These are phyloP conservation scores for Saccharomycopsis javanensis DNA, from an alignment of 805 yeast genomes.

Conservation along the genomic window DNA sequence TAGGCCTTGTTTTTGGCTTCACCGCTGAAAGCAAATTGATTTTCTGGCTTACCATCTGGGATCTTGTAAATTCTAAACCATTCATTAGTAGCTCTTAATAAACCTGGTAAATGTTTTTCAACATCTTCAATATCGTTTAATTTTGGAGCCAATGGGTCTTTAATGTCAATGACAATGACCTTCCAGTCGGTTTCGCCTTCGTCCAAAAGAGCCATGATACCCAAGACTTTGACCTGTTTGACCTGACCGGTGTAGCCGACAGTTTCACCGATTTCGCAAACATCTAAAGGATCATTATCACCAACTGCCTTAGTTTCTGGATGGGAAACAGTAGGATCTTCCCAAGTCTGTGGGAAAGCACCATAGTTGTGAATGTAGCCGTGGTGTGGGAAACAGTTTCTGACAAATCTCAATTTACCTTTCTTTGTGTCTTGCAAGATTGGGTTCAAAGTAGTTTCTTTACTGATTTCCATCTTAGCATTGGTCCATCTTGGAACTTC, in stretches of 20 bases:
- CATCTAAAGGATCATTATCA: constrained; percentile 82
- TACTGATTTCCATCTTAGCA: constrained; percentile 91
- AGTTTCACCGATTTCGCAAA: constrained; percentile 68
- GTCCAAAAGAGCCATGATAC: constrained; percentile 90
- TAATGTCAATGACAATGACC: constrained; percentile 77
- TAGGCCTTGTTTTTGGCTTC: constrained; percentile 80
- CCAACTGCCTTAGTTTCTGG: constrained; percentile 64
- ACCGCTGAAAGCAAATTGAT: constrained; percentile 94
- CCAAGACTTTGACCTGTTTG: constrained; percentile 83
- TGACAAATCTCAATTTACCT: constrained; percentile 90
- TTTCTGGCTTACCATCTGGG: constrained; percentile 96
- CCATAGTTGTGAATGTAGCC: constrained; percentile 98
- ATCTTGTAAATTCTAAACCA: constrained; percentile 98
- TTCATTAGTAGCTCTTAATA: constrained; percentile 86
- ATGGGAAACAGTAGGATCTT: constrained; percentile 55
- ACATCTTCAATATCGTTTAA: constrained; percentile 88
- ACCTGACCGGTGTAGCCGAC: constrained; percentile 63
- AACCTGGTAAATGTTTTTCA: constrained; percentile 80
- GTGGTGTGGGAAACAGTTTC: constrained; percentile 97
- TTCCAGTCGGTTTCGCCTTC: constrained; percentile 91
- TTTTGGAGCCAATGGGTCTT: constrained; percentile 83
- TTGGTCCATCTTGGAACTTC: constrained; percentile 99
- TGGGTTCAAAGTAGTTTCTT: constrained; percentile 79
- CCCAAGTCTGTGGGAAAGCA: constrained; percentile 95
- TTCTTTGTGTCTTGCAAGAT: constrained; percentile 95